Percentiles rank a stretch among this genome's conserved stretches.
These are phyloP conservation scores for Cyphellophora europaea DNA, from an alignment of 2,329 filamentous ascomycete species.

Conservation along the genomic window DNA sequence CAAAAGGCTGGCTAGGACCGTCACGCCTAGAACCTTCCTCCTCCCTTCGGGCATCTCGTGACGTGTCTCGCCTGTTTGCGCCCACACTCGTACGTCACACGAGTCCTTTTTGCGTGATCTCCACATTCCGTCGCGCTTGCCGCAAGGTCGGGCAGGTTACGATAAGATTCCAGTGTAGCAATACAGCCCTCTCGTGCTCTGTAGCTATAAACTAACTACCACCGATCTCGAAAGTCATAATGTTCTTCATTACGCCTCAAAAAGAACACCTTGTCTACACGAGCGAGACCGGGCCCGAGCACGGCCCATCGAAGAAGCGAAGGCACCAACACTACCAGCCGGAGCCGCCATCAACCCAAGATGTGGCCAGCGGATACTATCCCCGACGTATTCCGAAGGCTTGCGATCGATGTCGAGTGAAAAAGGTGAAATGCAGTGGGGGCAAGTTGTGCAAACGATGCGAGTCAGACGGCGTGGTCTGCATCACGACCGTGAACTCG, in stretches of 20 bases:
- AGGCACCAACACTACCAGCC: constrained; percentile 1
- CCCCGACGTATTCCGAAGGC: constrained; percentile 9
- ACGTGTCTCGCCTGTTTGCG: background rate
- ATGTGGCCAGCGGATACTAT: constrained; percentile 8
- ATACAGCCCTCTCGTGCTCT: no score
- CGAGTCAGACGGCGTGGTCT: constrained; percentile 3
- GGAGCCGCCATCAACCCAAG: constrained; percentile 1
- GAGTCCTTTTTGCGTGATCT: constrained; percentile 1
- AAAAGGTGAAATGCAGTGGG: constrained; percentile 7
- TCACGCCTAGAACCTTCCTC: background rate
- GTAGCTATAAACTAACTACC: constrained; percentile 1
- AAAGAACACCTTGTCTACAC: constrained; percentile 1
- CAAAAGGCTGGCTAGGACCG: constrained; percentile 1
- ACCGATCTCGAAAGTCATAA: constrained; percentile 1
- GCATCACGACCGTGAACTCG: background rate
- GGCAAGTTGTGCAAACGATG: constrained; percentile 5
- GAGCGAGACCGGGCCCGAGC: background rate
- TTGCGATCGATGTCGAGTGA: constrained; percentile 11
- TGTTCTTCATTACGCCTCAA: constrained; percentile 9
- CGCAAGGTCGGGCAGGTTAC: background rate
- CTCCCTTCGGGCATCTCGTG: background rate
- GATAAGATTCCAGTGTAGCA: background rate
- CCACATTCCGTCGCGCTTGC: background rate
- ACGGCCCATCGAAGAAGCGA: constrained; percentile 1
- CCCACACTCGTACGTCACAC: background rate